A percentile compares a stretch with the other conserved stretches of the same genome.
These are phyloP conservation scores for Colletotrichum limetticola DNA, from an alignment of 2,329 filamentous ascomycete genomes.

Conservation along the genomic window DNA sequence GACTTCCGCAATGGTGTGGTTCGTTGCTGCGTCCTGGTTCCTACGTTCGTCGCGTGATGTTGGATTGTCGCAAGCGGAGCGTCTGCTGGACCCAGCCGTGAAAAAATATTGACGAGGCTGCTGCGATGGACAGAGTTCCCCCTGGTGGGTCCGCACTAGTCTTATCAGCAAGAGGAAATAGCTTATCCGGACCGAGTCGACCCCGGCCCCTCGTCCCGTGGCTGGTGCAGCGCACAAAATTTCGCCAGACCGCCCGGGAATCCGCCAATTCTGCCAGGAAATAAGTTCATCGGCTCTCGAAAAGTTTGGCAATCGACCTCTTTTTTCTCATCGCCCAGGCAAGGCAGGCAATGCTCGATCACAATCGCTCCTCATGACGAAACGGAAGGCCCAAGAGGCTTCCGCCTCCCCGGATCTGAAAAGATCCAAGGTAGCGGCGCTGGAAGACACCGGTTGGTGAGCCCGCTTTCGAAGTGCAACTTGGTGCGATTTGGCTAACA, in stretches of 20 bases:
- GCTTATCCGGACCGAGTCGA: conserved; percentile 32
- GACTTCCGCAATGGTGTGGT: not conserved
- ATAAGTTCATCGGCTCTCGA: conserved; percentile 21
- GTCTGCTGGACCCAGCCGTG: conserved; percentile 28
- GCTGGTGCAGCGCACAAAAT: conserved; percentile 28
- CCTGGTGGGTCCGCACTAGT: conserved; percentile 13
- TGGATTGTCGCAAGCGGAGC: conserved; percentile 23
- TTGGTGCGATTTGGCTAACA: conserved; percentile 15
- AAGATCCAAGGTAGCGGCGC: conserved; percentile 11
- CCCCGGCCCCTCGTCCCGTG: conserved; percentile 7
- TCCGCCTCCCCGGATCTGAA: conserved; percentile 4
- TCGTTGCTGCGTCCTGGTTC: not conserved
- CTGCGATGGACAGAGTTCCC: conserved; percentile 14
- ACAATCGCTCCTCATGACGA: conserved; percentile 28
- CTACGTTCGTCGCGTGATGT: conserved; percentile 4
- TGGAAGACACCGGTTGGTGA: conserved; percentile 21
- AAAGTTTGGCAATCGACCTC: not conserved
- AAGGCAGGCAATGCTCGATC: conserved; percentile 24
- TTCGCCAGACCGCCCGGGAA: conserved; percentile 27
- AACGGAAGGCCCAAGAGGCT: conserved; percentile 30
- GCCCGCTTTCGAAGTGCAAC: not conserved
- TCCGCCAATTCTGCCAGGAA: conserved; percentile 23
- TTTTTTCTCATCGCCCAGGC: not conserved
- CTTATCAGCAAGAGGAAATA: conserved; percentile 19
- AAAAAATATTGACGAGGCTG: conserved; percentile 38